Percentiles rank a stretch among this genome's conserved stretches.
Evolutionary conservation across 805 yeast species (phyloP).

Genomic region (Cyberlindnera suaveolens): DNA sequence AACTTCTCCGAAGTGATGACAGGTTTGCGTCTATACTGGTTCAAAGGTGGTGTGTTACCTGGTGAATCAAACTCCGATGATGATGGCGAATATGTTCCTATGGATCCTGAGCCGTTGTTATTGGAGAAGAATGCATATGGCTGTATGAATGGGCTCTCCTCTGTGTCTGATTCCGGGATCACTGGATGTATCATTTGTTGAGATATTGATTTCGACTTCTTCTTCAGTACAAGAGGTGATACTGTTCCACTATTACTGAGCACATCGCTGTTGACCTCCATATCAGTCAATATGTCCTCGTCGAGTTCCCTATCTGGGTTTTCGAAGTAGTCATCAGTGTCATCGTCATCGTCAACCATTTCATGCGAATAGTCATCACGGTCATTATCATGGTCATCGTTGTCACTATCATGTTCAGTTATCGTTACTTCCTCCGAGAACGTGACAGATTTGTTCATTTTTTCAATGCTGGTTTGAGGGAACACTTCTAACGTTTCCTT

Average conservation of each 20-base stretch:
- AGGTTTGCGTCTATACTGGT: constrained; percentile 12
- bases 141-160: constrained; percentile 20
- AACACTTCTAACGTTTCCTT: constrained; percentile 8
- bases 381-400: constrained; percentile 6
- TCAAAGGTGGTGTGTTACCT: constrained; percentile 19
- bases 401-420: constrained; percentile 9
- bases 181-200: background rate
- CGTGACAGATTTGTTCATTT: constrained; percentile 18
- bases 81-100: constrained; percentile 42
- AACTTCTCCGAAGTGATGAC: constrained; percentile 10
- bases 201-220: constrained; percentile 7
- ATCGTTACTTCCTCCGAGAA: constrained; percentile 13
- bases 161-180: constrained; percentile 16
- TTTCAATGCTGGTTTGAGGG: background rate
- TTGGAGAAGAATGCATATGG: constrained; percentile 25
- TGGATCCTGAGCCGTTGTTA: constrained; percentile 31
- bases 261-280: constrained; percentile 17
- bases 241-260: constrained; percentile 19
- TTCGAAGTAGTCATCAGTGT: constrained; percentile 12
- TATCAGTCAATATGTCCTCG: constrained; percentile 7
- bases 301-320: background rate
- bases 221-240: constrained; percentile 16
- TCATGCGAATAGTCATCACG: constrained; percentile 2
- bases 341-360: constrained; percentile 6
- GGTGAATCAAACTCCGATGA: constrained; percentile 40